phyloP scores from a whole-genome alignment of 768 basidiomycete species.

The Termitomyces sp. region DNA sequence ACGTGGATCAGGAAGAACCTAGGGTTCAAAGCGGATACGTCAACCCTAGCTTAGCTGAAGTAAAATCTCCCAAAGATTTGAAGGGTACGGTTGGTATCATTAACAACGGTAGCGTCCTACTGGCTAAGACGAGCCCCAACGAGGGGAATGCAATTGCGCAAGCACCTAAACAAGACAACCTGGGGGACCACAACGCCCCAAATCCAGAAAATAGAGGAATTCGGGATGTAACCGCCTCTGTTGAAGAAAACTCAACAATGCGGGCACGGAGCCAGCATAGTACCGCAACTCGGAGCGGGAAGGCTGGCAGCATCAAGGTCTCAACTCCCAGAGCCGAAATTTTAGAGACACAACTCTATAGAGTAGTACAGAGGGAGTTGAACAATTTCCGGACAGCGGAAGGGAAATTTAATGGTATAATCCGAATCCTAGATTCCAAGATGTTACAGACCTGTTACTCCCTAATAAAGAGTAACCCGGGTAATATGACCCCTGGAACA shows the following conservation, averaged over 20 bases:
- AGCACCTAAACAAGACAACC: neutral
- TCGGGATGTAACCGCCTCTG: neutral
- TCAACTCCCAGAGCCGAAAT: neutral
- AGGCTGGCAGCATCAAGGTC: neutral
- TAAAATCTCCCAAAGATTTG: neutral
- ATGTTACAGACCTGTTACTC: neutral
- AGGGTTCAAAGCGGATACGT: neutral
- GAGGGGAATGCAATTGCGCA: neutral
- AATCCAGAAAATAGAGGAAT: neutral
- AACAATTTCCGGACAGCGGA: neutral
- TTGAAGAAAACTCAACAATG: neutral
- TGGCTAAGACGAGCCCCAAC: neutral
- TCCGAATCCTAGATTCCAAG: neutral
- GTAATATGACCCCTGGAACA: neutral
- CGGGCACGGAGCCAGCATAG: neutral
- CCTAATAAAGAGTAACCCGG: neutral
- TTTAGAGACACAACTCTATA: neutral
- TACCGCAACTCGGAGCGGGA: neutral
- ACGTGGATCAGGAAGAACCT: neutral
- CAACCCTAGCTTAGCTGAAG: neutral
- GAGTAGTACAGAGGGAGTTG: neutral
- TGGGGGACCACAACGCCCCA: neutral
- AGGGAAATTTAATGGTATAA: neutral
- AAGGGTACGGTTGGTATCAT: neutral
- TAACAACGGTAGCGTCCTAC: neutral